phyloP scores from a whole-genome alignment of 768 basidiomycete species.

The Mrakia gelida region DNA sequence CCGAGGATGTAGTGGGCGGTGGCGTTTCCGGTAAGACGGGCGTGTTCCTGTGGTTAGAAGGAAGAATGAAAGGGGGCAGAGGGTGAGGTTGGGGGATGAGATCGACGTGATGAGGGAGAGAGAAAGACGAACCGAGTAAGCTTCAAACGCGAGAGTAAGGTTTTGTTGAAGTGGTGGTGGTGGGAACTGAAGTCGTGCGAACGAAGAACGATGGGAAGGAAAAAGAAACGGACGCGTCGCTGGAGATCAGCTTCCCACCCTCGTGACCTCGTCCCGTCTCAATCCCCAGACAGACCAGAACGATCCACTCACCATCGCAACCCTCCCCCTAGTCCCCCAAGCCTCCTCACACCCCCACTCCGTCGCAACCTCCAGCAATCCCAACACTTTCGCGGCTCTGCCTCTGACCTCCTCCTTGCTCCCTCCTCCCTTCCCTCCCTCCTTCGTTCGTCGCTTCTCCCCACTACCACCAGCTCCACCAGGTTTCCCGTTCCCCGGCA shows the following conservation, averaged over 20 bases:
- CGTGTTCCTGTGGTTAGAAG: slow-evolving; percentile 54
- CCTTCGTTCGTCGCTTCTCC: not conserved
- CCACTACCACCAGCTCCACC: not conserved
- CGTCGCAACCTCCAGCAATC: slow-evolving; percentile 31
- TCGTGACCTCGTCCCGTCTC: slow-evolving; percentile 64
- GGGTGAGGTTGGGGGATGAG: slow-evolving; percentile 48
- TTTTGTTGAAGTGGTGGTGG: slow-evolving; percentile 50
- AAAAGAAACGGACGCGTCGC: slow-evolving; percentile 54
- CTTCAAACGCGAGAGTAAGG: slow-evolving; percentile 23
- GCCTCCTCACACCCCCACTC: slow-evolving; percentile 38
- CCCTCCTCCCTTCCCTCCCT: not conserved
- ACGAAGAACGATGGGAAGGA: not conserved
- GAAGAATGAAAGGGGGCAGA: too few species aligned
- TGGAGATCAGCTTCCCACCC: slow-evolving; percentile 59
- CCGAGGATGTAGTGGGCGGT: slow-evolving; percentile 79
- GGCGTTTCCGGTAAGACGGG: slow-evolving; percentile 69
- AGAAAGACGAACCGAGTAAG: slow-evolving; percentile 30
- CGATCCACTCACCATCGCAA: slow-evolving; percentile 31
- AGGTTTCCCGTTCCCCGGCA: not conserved
- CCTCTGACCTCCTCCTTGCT: slow-evolving; percentile 1
- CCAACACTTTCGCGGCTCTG: not conserved
- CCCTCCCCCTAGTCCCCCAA: slow-evolving; percentile 30
- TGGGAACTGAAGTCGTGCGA: slow-evolving; percentile 55
- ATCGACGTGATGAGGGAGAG: too few species aligned
- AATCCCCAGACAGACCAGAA: not conserved